Evolutionary conservation across 768 basidiomycete genomes (phyloP).

Genomic region (Gymnopilus junonius): DNA sequence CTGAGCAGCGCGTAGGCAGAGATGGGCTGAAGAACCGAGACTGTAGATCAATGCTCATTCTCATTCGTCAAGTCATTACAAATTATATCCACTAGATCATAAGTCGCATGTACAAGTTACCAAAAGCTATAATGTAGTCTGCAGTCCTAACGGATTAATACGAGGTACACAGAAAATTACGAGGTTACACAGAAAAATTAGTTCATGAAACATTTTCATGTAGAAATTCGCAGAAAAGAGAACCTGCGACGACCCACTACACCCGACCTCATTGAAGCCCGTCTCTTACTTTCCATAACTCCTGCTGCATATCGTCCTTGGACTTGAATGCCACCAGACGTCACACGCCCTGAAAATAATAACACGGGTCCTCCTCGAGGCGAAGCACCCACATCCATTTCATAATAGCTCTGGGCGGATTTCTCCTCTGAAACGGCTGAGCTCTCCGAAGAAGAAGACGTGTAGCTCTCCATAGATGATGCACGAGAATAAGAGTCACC

Average conservation of each 20-base stretch:
- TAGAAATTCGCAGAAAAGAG: neutral
- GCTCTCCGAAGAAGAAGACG: neutral
- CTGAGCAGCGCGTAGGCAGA: neutral
- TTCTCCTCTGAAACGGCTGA: neutral
- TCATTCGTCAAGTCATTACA: neutral
- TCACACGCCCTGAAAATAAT: too few relatives aligned
- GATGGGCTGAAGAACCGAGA: too few relatives aligned
- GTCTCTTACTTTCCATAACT: neutral
- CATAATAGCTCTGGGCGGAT: neutral
- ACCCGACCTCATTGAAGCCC: neutral
- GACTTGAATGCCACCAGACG: neutral
- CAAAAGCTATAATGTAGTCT: neutral
- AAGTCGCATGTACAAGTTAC: neutral
- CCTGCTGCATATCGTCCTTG: neutral
- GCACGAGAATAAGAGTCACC: neutral
- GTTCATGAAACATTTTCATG: neutral
- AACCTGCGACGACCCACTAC: neutral
- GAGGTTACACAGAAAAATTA: neutral
- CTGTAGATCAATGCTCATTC: neutral
- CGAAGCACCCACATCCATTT: neutral
- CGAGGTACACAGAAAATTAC: neutral
- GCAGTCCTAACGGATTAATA: neutral
- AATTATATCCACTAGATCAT: neutral
- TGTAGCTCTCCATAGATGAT: slow-evolving; percentile 1
- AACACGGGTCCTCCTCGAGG: too few relatives aligned